Percentiles rank a stretch among this genome's conserved stretches.
phyloP scores from a whole-genome alignment of 2,329 filamentous ascomycete genomes.

The Exophiala mesophila region DNA sequence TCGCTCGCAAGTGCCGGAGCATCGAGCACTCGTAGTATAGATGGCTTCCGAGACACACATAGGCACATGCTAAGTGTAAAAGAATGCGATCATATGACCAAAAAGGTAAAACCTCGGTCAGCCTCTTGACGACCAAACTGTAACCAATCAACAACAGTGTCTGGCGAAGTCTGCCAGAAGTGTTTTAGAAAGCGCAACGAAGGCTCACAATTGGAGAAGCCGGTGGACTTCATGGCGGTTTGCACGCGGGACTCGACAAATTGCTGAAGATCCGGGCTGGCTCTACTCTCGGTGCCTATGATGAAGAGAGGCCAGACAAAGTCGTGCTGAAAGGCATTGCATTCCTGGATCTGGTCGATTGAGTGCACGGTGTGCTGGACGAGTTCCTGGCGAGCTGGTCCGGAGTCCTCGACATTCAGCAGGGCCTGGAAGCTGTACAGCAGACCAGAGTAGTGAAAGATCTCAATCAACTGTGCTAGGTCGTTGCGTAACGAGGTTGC shows the following conservation, averaged over 20 bases:
- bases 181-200: slow-evolving; percentile 22
- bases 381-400: slow-evolving; percentile 4
- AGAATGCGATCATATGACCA: slow-evolving; percentile 20
- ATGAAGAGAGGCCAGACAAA: slow-evolving; percentile 30
- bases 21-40: too few species aligned
- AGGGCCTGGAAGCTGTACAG: slow-evolving; percentile 28
- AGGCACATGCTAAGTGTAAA: too few species aligned
- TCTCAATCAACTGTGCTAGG: slow-evolving; percentile 25
- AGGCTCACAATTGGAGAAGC: slow-evolving; percentile 16
- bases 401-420: slow-evolving; percentile 13
- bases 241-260: slow-evolving; percentile 12
- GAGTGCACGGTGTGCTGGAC: slow-evolving; percentile 4
- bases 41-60: too few species aligned
- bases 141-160: slow-evolving; percentile 8
- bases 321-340: slow-evolving; percentile 25
- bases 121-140: slow-evolving; percentile 17
- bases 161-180: slow-evolving; percentile 19
- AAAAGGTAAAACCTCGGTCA: slow-evolving; percentile 9
- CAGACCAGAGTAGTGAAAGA: slow-evolving; percentile 29
- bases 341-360: slow-evolving; percentile 12
- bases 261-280: slow-evolving; percentile 6
- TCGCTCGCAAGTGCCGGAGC: too few species aligned
- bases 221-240: slow-evolving; percentile 14
- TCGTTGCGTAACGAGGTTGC: slow-evolving; percentile 14
- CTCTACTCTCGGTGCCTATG: slow-evolving; percentile 26